These are phyloP conservation scores for Serendipita sp. DNA, from an alignment of 768 basidiomycete genomes.

Conservation along the genomic window DNA sequence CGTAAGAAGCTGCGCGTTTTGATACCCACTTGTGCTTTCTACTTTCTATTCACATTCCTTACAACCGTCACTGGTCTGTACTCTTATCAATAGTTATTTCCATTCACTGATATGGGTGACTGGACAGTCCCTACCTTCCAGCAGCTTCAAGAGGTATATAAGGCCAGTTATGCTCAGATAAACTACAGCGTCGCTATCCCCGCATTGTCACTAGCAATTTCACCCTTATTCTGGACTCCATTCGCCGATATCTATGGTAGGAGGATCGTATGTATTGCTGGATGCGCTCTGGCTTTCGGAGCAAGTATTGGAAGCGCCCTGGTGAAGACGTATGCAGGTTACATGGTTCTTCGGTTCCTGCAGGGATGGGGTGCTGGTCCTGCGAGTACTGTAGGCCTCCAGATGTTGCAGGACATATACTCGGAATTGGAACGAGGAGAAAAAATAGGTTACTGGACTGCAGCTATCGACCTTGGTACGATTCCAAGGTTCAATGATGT, in stretches of 20 bases:
- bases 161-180: conserved; percentile 11
- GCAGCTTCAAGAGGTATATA: conserved; percentile 4
- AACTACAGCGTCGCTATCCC: conserved; percentile 11
- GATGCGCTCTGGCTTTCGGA: conserved; percentile 9
- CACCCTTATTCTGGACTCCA: conserved; percentile 11
- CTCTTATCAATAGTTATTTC: background rate
- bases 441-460: conserved; percentile 11
- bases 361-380: conserved; percentile 12
- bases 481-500: background rate
- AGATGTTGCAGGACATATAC: conserved; percentile 10
- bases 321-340: conserved; percentile 8
- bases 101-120: background rate
- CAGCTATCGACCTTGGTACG: conserved; percentile 11
- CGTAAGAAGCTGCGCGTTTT: background rate
- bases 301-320: conserved; percentile 9
- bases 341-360: conserved; percentile 11
- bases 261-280: conserved; percentile 8
- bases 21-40: conserved; percentile 8
- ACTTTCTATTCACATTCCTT: conserved; percentile 11
- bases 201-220: conserved; percentile 9
- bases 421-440: conserved; percentile 10
- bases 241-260: conserved; percentile 10
- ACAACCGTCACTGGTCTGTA: conserved; percentile 10
- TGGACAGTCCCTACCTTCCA: conserved; percentile 8
- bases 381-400: conserved; percentile 11